Evolutionary conservation across 306 rosid species (phyloP).

Genomic region (Cyamopsis tetragonoloba): DNA sequence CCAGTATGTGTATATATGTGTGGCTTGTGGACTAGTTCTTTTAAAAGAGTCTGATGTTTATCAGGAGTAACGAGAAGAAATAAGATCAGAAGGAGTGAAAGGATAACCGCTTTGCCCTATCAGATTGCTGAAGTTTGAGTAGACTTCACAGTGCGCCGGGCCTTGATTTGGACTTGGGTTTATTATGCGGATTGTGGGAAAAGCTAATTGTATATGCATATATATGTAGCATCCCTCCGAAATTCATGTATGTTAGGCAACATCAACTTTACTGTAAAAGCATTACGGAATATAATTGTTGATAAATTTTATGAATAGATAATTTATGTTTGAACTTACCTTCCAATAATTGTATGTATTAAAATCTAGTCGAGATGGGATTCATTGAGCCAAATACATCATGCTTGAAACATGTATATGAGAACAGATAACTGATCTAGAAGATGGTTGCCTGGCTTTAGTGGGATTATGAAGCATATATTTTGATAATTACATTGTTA

Average conservation of each 20-base stretch:
- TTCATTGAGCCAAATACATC: not conserved
- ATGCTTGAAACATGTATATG: not conserved
- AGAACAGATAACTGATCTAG: not conserved
- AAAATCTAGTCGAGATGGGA: not conserved
- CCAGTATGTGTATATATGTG: not conserved
- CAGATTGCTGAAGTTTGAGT: not conserved
- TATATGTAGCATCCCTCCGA: constrained; percentile 29
- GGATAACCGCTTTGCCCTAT: constrained; percentile 23
- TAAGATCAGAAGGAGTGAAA: constrained; percentile 19
- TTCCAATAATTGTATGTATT: not conserved
- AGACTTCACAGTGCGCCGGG: not conserved
- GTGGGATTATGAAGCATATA: not conserved
- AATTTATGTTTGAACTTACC: not conserved
- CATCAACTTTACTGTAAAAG: not conserved
- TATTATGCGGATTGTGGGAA: constrained; percentile 16
- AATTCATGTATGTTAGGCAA: constrained; percentile 23
- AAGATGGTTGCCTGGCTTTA: not conserved
- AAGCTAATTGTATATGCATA: constrained; percentile 24
- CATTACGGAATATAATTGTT: constrained; percentile 21
- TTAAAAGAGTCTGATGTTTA: not conserved
- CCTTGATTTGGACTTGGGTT: constrained; percentile 19
- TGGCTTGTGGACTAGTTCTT: constrained; percentile 1
- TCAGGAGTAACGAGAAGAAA: constrained; percentile 41
- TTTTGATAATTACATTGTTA: not conserved
- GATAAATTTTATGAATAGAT: constrained; percentile 1